phyloP scores from a whole-genome alignment of 2,329 filamentous ascomycete species.

The Alternaria gansuensis region DNA sequence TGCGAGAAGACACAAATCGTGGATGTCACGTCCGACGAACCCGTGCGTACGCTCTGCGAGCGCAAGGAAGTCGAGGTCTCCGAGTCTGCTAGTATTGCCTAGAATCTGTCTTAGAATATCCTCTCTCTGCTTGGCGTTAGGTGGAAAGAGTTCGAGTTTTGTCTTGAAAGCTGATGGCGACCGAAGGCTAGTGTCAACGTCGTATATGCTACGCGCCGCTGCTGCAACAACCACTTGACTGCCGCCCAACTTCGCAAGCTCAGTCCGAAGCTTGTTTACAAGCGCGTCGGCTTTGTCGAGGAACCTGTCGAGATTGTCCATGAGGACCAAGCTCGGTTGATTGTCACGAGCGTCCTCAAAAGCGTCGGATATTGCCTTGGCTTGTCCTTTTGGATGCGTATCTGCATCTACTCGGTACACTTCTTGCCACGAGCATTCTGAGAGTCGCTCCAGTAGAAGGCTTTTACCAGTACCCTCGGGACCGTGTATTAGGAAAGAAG shows the following conservation, averaged over 20 bases:
- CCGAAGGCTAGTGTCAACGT: constrained; percentile 75
- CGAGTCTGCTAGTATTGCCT: constrained; percentile 59
- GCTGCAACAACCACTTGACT: constrained; percentile 76
- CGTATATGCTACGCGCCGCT: constrained; percentile 75
- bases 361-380: constrained; percentile 68
- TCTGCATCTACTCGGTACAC: constrained; percentile 68
- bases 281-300: constrained; percentile 46
- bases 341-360: constrained; percentile 74
- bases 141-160: constrained; percentile 79
- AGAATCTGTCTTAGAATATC: constrained; percentile 70
- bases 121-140: constrained; percentile 73
- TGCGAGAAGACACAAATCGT: constrained; percentile 68
- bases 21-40: constrained; percentile 81
- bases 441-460: constrained; percentile 73
- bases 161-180: constrained; percentile 70
- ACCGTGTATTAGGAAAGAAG: constrained; percentile 78
- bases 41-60: constrained; percentile 83
- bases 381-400: constrained; percentile 55
- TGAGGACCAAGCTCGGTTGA: constrained; percentile 79
- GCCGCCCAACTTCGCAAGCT: constrained; percentile 62
- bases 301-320: constrained; percentile 79
- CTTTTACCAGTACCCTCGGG: constrained; percentile 87
- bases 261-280: constrained; percentile 33
- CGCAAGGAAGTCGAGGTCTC: constrained; percentile 59
- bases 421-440: constrained; percentile 71